Evolutionary conservation across 495 filamentous ascomycete genomes (phyloP).

Genomic region (Aspergillus incahuasiensis): DNA sequence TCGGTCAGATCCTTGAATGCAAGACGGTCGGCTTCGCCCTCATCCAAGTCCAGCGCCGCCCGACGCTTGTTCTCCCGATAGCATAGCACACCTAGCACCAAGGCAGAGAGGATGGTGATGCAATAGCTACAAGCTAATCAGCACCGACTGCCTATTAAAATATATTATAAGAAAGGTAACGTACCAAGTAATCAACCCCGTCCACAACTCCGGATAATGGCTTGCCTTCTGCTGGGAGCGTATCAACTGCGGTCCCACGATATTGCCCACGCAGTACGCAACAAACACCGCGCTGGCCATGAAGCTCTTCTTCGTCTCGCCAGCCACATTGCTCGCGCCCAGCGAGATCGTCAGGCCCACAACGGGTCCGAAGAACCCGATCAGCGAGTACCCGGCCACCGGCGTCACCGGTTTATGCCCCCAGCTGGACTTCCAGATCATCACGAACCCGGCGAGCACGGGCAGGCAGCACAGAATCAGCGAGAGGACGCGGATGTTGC

Average conservation of each 20-base stretch:
- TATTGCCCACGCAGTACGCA: conserved; percentile 69
- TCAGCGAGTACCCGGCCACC: conserved; percentile 63
- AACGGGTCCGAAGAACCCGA: conserved; percentile 65
- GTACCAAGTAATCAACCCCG: conserved; percentile 61
- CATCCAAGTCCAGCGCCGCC: conserved; percentile 46
- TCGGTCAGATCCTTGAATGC: conserved; percentile 74
- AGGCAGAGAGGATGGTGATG: conserved; percentile 56
- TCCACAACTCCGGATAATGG: conserved; percentile 70
- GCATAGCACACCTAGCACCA: conserved; percentile 53
- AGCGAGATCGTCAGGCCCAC: conserved; percentile 62
- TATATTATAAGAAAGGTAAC: not conserved
- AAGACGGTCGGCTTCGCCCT: conserved; percentile 56
- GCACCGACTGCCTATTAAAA: not conserved
- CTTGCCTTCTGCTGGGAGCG: conserved; percentile 52
- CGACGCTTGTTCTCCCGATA: conserved; percentile 52
- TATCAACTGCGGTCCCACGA: conserved; percentile 67
- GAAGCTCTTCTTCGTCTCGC: conserved; percentile 72
- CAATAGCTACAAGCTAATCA: conserved; percentile 41
- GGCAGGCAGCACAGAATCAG: conserved; percentile 61
- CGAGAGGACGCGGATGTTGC: conserved; percentile 62
- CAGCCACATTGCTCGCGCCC: conserved; percentile 69
- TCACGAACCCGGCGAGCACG: conserved; percentile 65
- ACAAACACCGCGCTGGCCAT: conserved; percentile 71
- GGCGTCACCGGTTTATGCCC: conserved; percentile 56
- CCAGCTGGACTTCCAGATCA: conserved; percentile 73